These are phyloP conservation scores for Elymus sibiricus DNA, from an alignment of 176 grass and related monocot genomes.

Conservation along the genomic window DNA sequence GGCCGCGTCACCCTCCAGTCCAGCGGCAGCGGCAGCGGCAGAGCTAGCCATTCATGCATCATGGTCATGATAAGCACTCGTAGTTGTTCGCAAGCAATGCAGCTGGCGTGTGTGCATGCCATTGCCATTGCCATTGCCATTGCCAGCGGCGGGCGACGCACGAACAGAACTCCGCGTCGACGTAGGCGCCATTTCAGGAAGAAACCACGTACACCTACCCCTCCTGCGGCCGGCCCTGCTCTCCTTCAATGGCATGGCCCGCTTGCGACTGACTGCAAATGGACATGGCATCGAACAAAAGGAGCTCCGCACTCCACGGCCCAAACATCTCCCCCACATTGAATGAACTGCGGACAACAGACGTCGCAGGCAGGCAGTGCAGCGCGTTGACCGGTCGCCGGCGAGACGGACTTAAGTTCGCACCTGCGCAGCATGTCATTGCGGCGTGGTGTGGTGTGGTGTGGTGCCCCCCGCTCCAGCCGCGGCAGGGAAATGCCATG, in stretches of 20 bases:
- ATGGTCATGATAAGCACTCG: background rate
- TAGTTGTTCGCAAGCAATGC: background rate
- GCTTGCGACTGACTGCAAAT: background rate
- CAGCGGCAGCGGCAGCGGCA: background rate
- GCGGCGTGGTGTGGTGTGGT: background rate
- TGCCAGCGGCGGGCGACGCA: too few relatives aligned
- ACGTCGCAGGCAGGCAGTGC: background rate
- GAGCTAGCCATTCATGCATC: background rate
- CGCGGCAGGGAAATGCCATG: background rate
- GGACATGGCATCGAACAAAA: background rate
- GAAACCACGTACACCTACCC: background rate
- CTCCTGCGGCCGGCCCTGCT: background rate
- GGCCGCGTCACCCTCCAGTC: slow-evolving; percentile 1
- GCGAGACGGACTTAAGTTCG: background rate
- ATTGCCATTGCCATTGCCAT: too few relatives aligned
- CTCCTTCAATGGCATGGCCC: slow-evolving; percentile 32
- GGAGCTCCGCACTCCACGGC: background rate
- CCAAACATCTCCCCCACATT: background rate
- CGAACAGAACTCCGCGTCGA: background rate
- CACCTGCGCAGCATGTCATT: background rate
- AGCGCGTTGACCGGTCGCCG: slow-evolving; percentile 9
- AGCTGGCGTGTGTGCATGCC: too few relatives aligned
- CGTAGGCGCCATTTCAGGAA: background rate
- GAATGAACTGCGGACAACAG: slow-evolving; percentile 4
- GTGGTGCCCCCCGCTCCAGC: background rate